A percentile compares a stretch with the other conserved stretches of the same genome.
Conservation (phyloP, 345 rosid genomes). For the Murraya paniculata region DNA sequence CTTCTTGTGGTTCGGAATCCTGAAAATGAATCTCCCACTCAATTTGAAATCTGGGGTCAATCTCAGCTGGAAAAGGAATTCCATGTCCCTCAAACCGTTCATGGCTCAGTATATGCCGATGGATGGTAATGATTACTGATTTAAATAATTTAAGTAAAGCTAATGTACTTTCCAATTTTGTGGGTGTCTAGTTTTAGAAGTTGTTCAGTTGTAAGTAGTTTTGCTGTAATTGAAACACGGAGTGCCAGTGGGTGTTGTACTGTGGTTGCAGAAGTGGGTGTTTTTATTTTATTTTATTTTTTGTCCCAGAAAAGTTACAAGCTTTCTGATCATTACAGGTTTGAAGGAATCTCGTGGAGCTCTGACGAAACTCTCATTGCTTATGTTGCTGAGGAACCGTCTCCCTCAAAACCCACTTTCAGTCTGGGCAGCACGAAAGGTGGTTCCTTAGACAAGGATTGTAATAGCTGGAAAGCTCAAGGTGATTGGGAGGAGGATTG, state of each 20-base stretch:
- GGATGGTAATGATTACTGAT: conserved; percentile 59
- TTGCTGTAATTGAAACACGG: not conserved
- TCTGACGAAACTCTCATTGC: conserved; percentile 71
- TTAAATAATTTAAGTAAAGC: not conserved
- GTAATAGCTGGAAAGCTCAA: conserved; percentile 83
- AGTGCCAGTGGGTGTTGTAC: not conserved
- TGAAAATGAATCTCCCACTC: conserved; percentile 75
- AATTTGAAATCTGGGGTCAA: conserved; percentile 79
- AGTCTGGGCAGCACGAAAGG: conserved; percentile 55
- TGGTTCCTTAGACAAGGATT: conserved; percentile 50
- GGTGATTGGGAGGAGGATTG: conserved; percentile 98
- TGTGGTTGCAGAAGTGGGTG: not conserved
- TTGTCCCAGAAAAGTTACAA: conserved; percentile 13
- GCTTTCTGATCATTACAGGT: conserved; percentile 44
- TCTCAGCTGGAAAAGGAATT: conserved; percentile 81
- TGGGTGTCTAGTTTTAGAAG: not conserved
- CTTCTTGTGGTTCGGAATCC: conserved; percentile 75
- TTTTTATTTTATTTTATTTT: not conserved
- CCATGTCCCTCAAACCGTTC: conserved; percentile 68
- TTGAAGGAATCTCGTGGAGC: conserved; percentile 96
- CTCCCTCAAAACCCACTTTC: conserved; percentile 63
- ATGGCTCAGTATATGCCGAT: conserved; percentile 77
- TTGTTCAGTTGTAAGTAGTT: conserved; percentile 10
- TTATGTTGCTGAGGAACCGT: conserved; percentile 80
- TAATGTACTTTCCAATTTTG: not conserved